Evolutionary conservation across 768 basidiomycete genomes (phyloP), one percentile per base, ranked within the genome.

Genomic region (Trametes gibbosa): DNA sequence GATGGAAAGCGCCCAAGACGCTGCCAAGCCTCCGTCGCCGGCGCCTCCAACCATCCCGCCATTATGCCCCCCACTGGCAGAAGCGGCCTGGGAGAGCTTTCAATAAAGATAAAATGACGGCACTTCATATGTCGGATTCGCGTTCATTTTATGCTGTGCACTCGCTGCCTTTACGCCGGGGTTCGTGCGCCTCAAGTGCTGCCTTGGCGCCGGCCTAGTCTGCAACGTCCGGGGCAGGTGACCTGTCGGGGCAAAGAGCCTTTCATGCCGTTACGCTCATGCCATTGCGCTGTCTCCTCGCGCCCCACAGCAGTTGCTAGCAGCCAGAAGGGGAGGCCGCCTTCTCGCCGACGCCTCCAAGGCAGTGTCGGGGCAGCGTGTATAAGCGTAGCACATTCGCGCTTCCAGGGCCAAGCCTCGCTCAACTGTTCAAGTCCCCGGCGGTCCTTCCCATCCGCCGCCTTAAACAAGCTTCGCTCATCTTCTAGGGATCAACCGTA

Each of bases 21-120:
- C 24, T 32, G 47, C 55, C 55, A 56, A 49, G 55, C 55, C 55
- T 47, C 39, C 39, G 24, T 10, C 32, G 35, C n/a, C n/a, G 39
- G 54, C 55, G 47, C 24, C 47, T 40, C 25, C 19, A n/a, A n/a
- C n/a, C 37, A 16, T 16, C 47, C 27, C 47, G 39, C 43, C 35
- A 4, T 39, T 2, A 8, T 37, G n/a, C 32, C 4, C 29, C 34
- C 45, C 34, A 10, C n/a, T 39, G 42, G 32, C 13, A 8, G 14
- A 21, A n/a, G n/a, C n/a, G n/a, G 29, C 29, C 4, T 32, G 9
- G n/a, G 19, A 23, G n/a, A n/a, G 17, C 14, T 10, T 37, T 19
- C 23, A 34, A 53, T 34, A 25, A 52, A 52, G 39, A 19, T n/a
- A 32, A 39, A 37, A 14, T 46, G 45, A 19, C 45, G 14, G 35